Base-by-base conservation (phyloP, 1,284 basidiomycete species). In the Cerrena zonata region DNA sequence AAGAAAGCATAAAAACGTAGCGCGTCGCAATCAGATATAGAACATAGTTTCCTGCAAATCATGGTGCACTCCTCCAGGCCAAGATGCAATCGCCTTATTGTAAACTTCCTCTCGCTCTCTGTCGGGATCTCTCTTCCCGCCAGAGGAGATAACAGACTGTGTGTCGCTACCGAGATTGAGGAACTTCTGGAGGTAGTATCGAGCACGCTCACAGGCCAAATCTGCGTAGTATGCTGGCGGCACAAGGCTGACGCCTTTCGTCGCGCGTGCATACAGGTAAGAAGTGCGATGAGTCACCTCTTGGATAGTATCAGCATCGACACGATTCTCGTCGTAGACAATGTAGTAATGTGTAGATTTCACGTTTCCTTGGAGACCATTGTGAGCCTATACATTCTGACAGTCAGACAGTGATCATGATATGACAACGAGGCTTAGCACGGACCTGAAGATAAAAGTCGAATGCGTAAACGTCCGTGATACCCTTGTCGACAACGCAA, bases 201-300 rank as follows among this genome's bases (percentile, higher is more conserved):
- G 67, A 0, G 82, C 87, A 7, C 86, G 71, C 65, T 89, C 85
- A 63, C 86, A 89, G 1, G 85, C 86, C 45, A 89, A 67, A 65
- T 89, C 86, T 13, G 86, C 83, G 56, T 87, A 87, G 61, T 88
- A 88, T 0, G 85, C 86, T 0, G 86, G 76, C 0, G 87, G 87
- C 5, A 87, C 74, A 22, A 89, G 68, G 60, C 84, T 87, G 47
- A 90, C 87, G 0, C 85, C 82, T 62, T 84, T 84, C 4, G 86
- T 89, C 1, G 88, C 86, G 2, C 86, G 77, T 7, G 81, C 85
- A 57, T 86, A 90, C 10, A 86, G 69, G 56, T 89, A 87, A 57
- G 79, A 80, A 13, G 72, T 64, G 41, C 78, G 71, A 58, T 90
- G 75, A 1, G 82, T 78, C 5, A 83, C 84, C 54, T 83, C 75